Percentiles rank a stretch among this genome's conserved stretches.
These are phyloP conservation scores for Daldinia eschscholtzii DNA, from an alignment of 2,329 filamentous ascomycete species.

Conservation along the genomic window DNA sequence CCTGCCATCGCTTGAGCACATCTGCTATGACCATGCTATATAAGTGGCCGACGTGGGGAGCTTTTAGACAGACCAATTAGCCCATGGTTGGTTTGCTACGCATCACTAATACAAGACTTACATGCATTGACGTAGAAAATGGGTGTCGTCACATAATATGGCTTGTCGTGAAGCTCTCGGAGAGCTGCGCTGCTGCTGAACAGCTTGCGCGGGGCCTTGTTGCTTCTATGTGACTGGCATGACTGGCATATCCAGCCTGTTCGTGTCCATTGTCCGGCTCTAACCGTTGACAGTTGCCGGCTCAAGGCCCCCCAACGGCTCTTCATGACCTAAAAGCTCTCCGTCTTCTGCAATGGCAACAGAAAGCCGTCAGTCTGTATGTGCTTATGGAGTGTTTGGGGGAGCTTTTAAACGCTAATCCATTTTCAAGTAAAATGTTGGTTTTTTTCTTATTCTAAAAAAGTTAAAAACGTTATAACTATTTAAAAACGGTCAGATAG, in stretches of 20 bases:
- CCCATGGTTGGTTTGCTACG: not conserved
- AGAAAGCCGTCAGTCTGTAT: not conserved
- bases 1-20: slow-evolving; percentile 91
- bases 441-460: too few relatives aligned
- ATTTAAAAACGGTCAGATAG: too few relatives aligned
- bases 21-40: slow-evolving; percentile 94
- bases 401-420: not conserved
- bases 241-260: slow-evolving; percentile 49
- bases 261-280: slow-evolving; percentile 24
- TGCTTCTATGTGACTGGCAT: slow-evolving; percentile 47
- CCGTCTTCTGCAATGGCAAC: slow-evolving; percentile 7
- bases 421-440: not conserved
- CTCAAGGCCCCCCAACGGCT: slow-evolving; percentile 38
- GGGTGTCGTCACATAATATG: slow-evolving; percentile 94
- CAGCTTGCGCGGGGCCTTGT: slow-evolving; percentile 39
- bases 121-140: slow-evolving; percentile 99
- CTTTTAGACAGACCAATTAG: slow-evolving; percentile 59
- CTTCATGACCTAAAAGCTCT: slow-evolving; percentile 42
- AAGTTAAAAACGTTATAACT: too few relatives aligned
- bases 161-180: slow-evolving; percentile 66
- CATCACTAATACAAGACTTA: slow-evolving; percentile 56
- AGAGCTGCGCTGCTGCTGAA: slow-evolving; percentile 43
- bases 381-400: not conserved
- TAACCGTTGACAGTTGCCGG: slow-evolving; percentile 38
- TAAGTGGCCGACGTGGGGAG: slow-evolving; percentile 93